These are phyloP conservation scores for Calonectria pseudoreteaudii DNA, from an alignment of 2,329 filamentous ascomycete genomes.

Conservation along the genomic window DNA sequence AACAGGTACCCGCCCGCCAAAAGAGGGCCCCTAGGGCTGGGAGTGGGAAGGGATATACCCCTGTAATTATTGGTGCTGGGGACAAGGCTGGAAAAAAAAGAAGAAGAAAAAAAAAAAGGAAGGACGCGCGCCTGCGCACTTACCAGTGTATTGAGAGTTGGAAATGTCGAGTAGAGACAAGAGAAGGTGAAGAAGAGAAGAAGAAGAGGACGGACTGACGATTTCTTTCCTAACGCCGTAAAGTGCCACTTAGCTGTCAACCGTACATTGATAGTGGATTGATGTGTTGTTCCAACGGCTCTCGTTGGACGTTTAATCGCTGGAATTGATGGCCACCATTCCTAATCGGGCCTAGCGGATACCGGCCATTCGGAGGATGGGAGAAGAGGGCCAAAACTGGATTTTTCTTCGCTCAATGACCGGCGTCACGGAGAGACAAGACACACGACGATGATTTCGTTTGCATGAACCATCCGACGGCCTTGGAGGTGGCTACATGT, in stretches of 20 bases:
- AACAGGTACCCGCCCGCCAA: slow-evolving; percentile 7
- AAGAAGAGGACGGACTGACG: not conserved
- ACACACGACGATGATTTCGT: not conserved
- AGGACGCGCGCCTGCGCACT: not conserved
- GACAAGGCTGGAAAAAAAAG: not conserved
- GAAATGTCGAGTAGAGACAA: not conserved
- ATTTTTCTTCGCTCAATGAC: not conserved
- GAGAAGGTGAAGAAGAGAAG: not conserved
- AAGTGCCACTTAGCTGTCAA: slow-evolving; percentile 9
- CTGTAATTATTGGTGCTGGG: slow-evolving; percentile 3
- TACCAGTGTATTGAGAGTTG: not conserved
- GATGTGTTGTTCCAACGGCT: slow-evolving; percentile 27
- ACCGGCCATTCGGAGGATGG: slow-evolving; percentile 7
- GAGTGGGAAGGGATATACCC: not conserved
- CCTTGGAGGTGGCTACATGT: not conserved
- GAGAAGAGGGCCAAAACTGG: not conserved
- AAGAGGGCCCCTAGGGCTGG: not conserved
- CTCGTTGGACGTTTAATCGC: slow-evolving; percentile 25
- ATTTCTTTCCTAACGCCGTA: not conserved
- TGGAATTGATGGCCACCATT: not conserved
- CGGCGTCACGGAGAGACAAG: not conserved
- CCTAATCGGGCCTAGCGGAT: slow-evolving; percentile 2
- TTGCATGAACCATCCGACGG: slow-evolving; percentile 13
- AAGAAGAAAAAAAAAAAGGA: not conserved
- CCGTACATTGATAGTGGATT: slow-evolving; percentile 21